Base-by-base conservation (phyloP, 2,329 filamentous ascomycete genomes). In the Colletotrichum zoysiae region DNA sequence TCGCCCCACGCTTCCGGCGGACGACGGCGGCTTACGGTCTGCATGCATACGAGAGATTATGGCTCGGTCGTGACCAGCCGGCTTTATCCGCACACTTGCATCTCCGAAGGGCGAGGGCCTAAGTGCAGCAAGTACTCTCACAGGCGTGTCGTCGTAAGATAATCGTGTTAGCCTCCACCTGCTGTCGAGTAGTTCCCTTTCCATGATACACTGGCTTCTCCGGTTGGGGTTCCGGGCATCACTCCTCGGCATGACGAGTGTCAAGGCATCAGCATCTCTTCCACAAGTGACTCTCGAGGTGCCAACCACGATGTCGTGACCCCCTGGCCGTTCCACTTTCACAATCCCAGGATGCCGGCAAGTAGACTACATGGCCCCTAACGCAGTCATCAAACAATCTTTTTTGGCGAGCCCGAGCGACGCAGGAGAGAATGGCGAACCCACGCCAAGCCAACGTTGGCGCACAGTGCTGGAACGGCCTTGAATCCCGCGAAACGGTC, bases 281-380 rank as follows among this genome's bases (percentile, higher is more conserved):
- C 8, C n/a, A 26, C 48, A 16, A 16, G 12, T 42, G 4, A 51
- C 26, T 30, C 3, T 30, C 46, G 44, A 30, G 1, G 23, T 35
- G 44, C 53, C 60, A 35, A 44, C 65, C 53, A 16, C 44, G 67
- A 60, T 53, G 59, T 59, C 53, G 67, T 46, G 58, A 69, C n/a
- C n/a, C 67, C 53, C 67, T 20, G 60, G 44, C 59, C 60, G 53
- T 69, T 69, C 50, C 67, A 33, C 60, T 59, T 38, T 48, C 61
- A 46, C 20, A 30, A 57, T 2, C 4, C 23, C 38, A 5, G 35
- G 20, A 12, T 3, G 23, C 33, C 65, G 59, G 60, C 44, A 69
- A 65, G 61, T 42, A 61, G 63, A 69, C 55, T 65, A 55, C 51
- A 65, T 65, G 59, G 53, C 61, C 53, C 61, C 16, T 55, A 59